Conservation (phyloP, 2,329 filamentous ascomycete species). For the Aureobasidium uvarum region DNA sequence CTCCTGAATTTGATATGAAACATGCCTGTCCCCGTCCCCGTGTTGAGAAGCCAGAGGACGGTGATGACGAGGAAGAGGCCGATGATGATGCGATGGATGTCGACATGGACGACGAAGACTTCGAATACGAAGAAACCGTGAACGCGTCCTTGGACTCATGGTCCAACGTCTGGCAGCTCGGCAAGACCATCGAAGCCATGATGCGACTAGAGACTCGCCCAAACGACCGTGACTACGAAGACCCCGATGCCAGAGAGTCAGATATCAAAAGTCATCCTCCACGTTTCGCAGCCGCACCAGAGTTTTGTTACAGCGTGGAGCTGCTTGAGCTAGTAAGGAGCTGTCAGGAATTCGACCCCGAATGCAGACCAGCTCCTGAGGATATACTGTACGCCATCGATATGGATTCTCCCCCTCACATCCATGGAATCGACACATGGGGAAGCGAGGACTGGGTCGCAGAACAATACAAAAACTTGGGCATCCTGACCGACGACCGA, state of each 20-base stretch:
- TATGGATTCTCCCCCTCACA: background rate
- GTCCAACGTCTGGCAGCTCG: constrained; percentile 13
- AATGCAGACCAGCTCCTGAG: background rate
- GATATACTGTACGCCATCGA: background rate
- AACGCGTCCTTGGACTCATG: background rate
- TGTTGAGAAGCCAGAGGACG: background rate
- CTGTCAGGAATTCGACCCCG: background rate
- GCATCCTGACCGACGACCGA: background rate
- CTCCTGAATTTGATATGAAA: background rate
- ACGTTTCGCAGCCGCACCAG: background rate
- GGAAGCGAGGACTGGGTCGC: background rate
- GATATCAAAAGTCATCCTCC: background rate
- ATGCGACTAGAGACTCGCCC: background rate
- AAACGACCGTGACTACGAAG: background rate
- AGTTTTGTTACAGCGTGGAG: background rate
- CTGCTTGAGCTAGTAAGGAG: background rate
- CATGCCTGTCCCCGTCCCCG: too few species aligned
- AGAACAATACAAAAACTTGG: background rate
- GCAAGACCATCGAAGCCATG: background rate
- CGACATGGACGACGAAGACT: background rate
- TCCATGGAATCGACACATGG: background rate
- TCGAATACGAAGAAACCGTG: background rate
- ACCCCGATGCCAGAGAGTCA: background rate
- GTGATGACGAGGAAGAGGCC: background rate
- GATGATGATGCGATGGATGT: background rate